phyloP scores from a whole-genome alignment of 805 yeast species.

The Maudiozyma pseudohumilis region DNA sequence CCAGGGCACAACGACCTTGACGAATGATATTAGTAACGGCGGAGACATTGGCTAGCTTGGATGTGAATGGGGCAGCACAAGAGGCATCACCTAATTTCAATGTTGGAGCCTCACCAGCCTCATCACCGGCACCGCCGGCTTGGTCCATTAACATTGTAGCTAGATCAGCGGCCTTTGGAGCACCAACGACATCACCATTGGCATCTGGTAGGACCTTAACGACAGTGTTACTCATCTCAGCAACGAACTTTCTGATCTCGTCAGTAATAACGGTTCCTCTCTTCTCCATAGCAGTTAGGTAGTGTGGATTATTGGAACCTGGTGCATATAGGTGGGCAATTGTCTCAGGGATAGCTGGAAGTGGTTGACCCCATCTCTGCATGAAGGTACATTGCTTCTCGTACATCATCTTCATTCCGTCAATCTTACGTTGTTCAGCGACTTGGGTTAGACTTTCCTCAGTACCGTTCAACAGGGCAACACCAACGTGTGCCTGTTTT shows the following conservation, averaged over 20 bases:
- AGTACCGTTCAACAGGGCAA: slow-evolving; percentile 95
- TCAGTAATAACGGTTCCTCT: slow-evolving; percentile 74
- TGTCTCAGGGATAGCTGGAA: slow-evolving; percentile 72
- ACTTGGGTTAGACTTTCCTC: slow-evolving; percentile 86
- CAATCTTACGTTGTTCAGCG: slow-evolving; percentile 67
- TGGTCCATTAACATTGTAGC: slow-evolving; percentile 32
- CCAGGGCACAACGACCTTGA: slow-evolving; percentile 97
- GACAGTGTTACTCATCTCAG: slow-evolving; percentile 36
- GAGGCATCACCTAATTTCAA: slow-evolving; percentile 97
- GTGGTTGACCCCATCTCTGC: slow-evolving; percentile 71
- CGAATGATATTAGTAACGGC: slow-evolving; percentile 90
- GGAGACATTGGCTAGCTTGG: slow-evolving; percentile 83
- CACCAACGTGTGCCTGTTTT: slow-evolving; percentile 97
- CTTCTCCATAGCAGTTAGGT: slow-evolving; percentile 73
- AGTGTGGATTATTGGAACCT: slow-evolving; percentile 83
- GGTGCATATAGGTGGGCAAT: slow-evolving; percentile 97
- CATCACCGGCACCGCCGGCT: slow-evolving; percentile 25
- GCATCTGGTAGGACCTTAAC: slow-evolving; percentile 29
- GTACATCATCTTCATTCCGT: slow-evolving; percentile 56
- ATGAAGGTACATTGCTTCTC: slow-evolving; percentile 76
- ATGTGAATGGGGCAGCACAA: slow-evolving; percentile 97
- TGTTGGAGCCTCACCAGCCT: slow-evolving; percentile 75
- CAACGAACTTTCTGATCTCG: slow-evolving; percentile 55
- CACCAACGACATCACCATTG: slow-evolving; percentile 43
- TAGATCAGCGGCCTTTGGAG: slow-evolving; percentile 32